Evolutionary conservation across 2,329 filamentous ascomycete species (phyloP), one percentile per base, ranked within the genome.

Genomic region (Talaromyces atroroseus): DNA sequence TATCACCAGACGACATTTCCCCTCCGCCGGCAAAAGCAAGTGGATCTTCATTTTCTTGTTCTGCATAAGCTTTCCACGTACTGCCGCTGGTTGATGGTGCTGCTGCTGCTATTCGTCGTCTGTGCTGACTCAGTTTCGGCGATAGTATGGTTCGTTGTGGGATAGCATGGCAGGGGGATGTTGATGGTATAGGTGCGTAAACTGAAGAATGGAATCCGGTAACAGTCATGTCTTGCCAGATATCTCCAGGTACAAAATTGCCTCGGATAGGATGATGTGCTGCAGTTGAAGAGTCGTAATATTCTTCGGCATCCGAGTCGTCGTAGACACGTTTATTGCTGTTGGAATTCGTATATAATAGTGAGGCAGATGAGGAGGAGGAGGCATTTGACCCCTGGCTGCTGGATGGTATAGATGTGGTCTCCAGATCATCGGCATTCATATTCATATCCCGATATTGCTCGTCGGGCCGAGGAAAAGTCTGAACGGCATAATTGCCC

Each of bases 401-500:
- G 62, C 68, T 71, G 52, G 74, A 67, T 6, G 71, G 74, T 16
- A 73, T 71, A n/a, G 69, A 69, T 47, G 69, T 66, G 1, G 71
- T 64, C 49, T 72, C 74, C 11, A 63, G 66, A 32, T 70, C 65
- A 57, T 70, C 70, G 60, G 66, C 63, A 66, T 71, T 67, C 62
- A 71, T 52, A 61, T 59, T 49, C 21, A 59, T 32, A 59, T 29
- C 60, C 57, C 45, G 60, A 59, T 61, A 55, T 60, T 49, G 58
- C 60, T 62, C 59, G 67, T 62, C 46, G 60, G 64, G 65, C 72
- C 21, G 75, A 70, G 14, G 82, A 77, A 64, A 62, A 14, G 62
- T 57, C 67, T 90, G 87, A 26, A 80, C 76, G 29, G 80, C 81
- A 44, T 86, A 74, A 0, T 88, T 88, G 40, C 88, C 89, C 56